phyloP scores from a whole-genome alignment of 768 basidiomycete species.

The Boletus tylopilopsis region DNA sequence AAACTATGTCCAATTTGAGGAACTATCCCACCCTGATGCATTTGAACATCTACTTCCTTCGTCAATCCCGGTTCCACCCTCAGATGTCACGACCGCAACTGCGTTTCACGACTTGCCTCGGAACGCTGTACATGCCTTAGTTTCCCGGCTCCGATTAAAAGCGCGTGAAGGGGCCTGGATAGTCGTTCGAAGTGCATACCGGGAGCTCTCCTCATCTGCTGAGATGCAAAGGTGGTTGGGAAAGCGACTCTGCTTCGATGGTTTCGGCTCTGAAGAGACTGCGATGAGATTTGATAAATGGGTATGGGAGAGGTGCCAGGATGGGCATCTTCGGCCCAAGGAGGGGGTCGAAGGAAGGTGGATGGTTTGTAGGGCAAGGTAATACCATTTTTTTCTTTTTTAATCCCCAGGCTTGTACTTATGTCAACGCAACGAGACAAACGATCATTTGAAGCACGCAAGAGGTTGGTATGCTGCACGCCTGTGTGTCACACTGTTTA shows the following conservation, averaged over 20 bases:
- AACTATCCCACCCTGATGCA: constrained; percentile 34
- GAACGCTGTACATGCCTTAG: constrained; percentile 42
- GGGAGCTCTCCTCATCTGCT: constrained; percentile 46
- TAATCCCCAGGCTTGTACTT: not conserved
- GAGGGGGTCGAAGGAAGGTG: constrained; percentile 57
- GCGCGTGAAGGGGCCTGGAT: constrained; percentile 55
- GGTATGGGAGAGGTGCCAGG: constrained; percentile 40
- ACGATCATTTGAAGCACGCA: too few species aligned
- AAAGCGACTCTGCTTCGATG: constrained; percentile 44
- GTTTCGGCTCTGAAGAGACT: constrained; percentile 27
- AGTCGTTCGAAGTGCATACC: constrained; percentile 58
- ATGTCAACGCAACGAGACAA: not conserved
- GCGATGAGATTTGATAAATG: constrained; percentile 46
- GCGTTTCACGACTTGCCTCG: constrained; percentile 26
- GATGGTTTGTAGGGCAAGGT: constrained; percentile 54
- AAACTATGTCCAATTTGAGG: constrained; percentile 53
- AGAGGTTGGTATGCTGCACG: too few species aligned
- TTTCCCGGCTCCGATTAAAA: constrained; percentile 48
- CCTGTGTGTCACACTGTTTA: too few species aligned
- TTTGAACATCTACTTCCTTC: constrained; percentile 23
- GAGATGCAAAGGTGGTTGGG: constrained; percentile 46
- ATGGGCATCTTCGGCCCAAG: constrained; percentile 52
- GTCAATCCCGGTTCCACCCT: constrained; percentile 2
- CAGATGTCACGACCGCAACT: not conserved
- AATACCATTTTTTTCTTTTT: constrained; percentile 1